Evolutionary conservation across 441 rosid species (phyloP), one percentile per base, ranked within the genome.

Genomic region (Raphanus hybrid): DNA sequence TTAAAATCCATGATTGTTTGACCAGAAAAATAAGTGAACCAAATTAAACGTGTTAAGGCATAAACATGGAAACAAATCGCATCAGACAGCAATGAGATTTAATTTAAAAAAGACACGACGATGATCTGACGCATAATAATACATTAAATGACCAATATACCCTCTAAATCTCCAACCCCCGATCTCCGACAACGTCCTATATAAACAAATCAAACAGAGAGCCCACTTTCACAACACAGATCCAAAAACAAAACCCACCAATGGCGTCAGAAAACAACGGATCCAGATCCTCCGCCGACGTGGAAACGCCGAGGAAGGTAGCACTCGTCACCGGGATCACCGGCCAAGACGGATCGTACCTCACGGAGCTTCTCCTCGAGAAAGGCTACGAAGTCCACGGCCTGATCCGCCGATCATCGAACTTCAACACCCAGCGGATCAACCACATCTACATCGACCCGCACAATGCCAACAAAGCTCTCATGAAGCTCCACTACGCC

Each of bases 371-470:
- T 73, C 86, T 92, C 54, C 92, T 92, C 67, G 59, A 76, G 26
- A 91, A 89, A 65, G 97, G 93, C 8, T 92, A 92, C 78, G 92
- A 87, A 70, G 97, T 89, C 11, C 94, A 92, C 61, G 97, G 96
- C 8, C 74, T 92, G 78, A 91, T 92, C 81, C 96, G 96, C 27
- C 87, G 97, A 3, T 91, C 97, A 2, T 92, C 97, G 32, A 92
- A 90, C 70, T 92, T 92, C 90, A 92, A 92, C 80, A 92, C 97
- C 32, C 96, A 92, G 79, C 91, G 96, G 32, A 88, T 92, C 80
- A 86, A 92, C 78, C 94, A 92, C 82, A 92, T 92, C 87, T 92
- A 92, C 84, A 85, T 92, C 80, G 97, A 92, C 67, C 97, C 97
- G 0, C 97, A 92, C 87, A 92, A 89, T 77, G 79, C 84, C 68